Percentiles rank a stretch among this genome's conserved stretches.
phyloP scores from a whole-genome alignment of 2,329 filamentous ascomycete genomes.

The Diaporthe helianthi region DNA sequence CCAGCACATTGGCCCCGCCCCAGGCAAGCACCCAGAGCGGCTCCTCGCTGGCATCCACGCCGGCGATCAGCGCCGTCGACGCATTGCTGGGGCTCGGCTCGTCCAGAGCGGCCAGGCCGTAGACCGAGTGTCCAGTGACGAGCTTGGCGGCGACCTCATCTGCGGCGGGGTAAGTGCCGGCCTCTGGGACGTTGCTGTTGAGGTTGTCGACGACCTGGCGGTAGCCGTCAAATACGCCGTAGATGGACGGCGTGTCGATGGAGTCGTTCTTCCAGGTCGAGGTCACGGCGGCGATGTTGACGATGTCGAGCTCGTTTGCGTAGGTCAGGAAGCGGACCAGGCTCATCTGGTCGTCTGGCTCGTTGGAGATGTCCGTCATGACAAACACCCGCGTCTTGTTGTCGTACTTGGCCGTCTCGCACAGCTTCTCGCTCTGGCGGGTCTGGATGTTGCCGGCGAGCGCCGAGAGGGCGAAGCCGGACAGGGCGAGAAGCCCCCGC shows the following conservation, averaged over 20 bases:
- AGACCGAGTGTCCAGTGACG: slow-evolving; percentile 47
- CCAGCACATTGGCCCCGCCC: slow-evolving; percentile 58
- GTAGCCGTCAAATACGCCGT: slow-evolving; percentile 53
- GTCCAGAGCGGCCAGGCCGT: slow-evolving; percentile 45
- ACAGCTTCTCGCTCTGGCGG: neutral
- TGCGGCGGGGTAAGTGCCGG: slow-evolving; percentile 49
- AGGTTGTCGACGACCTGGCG: slow-evolving; percentile 53
- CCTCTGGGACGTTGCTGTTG: slow-evolving; percentile 54
- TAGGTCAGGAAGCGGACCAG: slow-evolving; percentile 54
- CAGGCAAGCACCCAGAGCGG: slow-evolving; percentile 57
- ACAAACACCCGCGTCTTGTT: slow-evolving; percentile 48
- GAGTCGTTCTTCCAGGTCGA: slow-evolving; percentile 53
- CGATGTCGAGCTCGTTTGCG: slow-evolving; percentile 53
- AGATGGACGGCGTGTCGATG: slow-evolving; percentile 51
- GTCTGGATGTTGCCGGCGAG: slow-evolving; percentile 1
- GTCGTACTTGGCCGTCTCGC: slow-evolving; percentile 26
- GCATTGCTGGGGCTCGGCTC: slow-evolving; percentile 45
- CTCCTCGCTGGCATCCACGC: slow-evolving; percentile 47
- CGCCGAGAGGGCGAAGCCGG: slow-evolving; percentile 23
- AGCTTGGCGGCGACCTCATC: slow-evolving; percentile 47
- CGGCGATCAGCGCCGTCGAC: slow-evolving; percentile 42
- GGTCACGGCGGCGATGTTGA: slow-evolving; percentile 53
- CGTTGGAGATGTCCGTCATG: slow-evolving; percentile 53
- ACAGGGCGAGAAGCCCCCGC: slow-evolving; percentile 16
- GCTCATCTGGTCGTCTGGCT: slow-evolving; percentile 54